Conservation (phyloP, 176 grass and related monocot species). For the Zizania latifolia region DNA sequence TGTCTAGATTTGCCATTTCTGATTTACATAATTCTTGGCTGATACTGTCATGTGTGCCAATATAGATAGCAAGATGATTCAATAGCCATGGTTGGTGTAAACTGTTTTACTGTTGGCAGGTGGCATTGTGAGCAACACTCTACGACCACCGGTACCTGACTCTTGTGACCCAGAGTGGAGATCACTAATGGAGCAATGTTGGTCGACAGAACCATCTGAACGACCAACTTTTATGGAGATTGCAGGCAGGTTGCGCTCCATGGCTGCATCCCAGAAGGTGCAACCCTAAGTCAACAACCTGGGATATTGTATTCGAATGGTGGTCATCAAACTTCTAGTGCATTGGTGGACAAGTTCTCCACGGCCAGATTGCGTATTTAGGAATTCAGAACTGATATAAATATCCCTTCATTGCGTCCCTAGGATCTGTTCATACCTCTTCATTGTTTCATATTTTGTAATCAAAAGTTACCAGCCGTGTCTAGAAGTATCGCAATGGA, state of each 20-base stretch:
- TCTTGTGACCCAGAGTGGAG: slow-evolving; percentile 84
- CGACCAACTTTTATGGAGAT: slow-evolving; percentile 78
- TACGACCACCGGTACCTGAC: slow-evolving; percentile 69
- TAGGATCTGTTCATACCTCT: slow-evolving; percentile 52
- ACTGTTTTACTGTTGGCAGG: slow-evolving; percentile 37
- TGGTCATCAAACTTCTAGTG: neutral
- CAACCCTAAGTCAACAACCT: slow-evolving; percentile 35
- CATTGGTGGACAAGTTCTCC: neutral
- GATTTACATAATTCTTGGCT: neutral
- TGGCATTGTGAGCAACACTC: slow-evolving; percentile 85
- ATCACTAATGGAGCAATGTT: slow-evolving; percentile 95
- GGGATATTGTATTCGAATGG: neutral
- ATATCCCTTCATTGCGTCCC: slow-evolving; percentile 24
- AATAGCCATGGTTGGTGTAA: neutral
- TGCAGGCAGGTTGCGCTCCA: slow-evolving; percentile 60
- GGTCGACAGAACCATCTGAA: slow-evolving; percentile 75
- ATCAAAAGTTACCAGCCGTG: slow-evolving; percentile 36
- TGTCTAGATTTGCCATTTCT: too few species aligned
- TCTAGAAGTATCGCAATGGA: slow-evolving; percentile 33
- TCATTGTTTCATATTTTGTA: slow-evolving; percentile 56
- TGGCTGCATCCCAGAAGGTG: slow-evolving; percentile 64
- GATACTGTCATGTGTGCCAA: neutral
- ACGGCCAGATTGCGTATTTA: slow-evolving; percentile 3
- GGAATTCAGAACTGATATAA: slow-evolving; percentile 18
- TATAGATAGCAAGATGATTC: too few species aligned